These are phyloP conservation scores for Podaxis pistillaris DNA, from an alignment of 768 basidiomycete genomes.

Conservation along the genomic window DNA sequence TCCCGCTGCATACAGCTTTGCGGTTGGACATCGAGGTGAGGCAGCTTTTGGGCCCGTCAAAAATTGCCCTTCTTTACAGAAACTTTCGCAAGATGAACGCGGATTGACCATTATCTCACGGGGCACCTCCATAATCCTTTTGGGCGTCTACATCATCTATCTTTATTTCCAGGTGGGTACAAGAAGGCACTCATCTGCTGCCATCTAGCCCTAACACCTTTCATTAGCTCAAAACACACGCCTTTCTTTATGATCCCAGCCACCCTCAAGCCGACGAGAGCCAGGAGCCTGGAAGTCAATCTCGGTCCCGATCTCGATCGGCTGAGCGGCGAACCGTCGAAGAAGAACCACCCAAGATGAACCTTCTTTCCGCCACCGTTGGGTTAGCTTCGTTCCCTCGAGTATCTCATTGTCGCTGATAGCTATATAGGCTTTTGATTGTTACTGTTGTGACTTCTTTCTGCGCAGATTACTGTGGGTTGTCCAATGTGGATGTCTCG, in stretches of 20 bases:
- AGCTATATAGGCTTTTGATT: slow-evolving; percentile 49
- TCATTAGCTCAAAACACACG: slow-evolving; percentile 68
- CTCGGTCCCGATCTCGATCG: neutral
- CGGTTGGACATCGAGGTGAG: slow-evolving; percentile 21
- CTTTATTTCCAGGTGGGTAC: slow-evolving; percentile 68
- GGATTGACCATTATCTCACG: slow-evolving; percentile 76
- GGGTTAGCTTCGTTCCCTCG: slow-evolving; percentile 39
- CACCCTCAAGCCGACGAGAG: neutral
- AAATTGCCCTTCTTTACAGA: slow-evolving; percentile 18
- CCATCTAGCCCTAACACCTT: neutral
- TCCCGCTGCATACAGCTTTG: slow-evolving; percentile 79
- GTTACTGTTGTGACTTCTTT: slow-evolving; percentile 84
- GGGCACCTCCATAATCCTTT: slow-evolving; percentile 75
- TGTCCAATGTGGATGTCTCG: neutral
- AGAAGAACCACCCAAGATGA: slow-evolving; percentile 58
- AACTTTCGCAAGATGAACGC: slow-evolving; percentile 23
- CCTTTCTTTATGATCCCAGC: slow-evolving; percentile 50
- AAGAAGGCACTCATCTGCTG: neutral
- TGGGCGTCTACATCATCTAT: slow-evolving; percentile 73
- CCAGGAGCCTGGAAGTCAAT: neutral
- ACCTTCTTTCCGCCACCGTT: slow-evolving; percentile 57
- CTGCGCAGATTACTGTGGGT: slow-evolving; percentile 83
- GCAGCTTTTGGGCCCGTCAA: slow-evolving; percentile 18
- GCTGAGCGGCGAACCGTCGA: slow-evolving; percentile 20
- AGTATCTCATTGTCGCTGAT: neutral